Percentiles rank a stretch among this genome's conserved stretches.
phyloP scores from a whole-genome alignment of 495 filamentous ascomycete genomes.

The Xylaria longipes region DNA sequence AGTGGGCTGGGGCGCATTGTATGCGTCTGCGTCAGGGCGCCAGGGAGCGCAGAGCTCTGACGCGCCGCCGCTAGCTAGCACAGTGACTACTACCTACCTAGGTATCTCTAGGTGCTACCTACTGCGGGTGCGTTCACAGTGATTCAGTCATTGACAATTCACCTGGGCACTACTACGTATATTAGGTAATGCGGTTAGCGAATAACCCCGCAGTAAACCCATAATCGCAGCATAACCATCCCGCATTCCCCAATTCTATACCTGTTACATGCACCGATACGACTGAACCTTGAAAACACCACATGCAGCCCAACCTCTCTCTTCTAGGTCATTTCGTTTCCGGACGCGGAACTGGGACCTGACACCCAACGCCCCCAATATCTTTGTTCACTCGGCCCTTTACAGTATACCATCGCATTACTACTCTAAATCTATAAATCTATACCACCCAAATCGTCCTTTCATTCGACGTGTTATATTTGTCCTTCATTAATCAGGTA shows the following conservation, averaged over 20 bases:
- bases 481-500: not conserved
- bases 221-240: not conserved
- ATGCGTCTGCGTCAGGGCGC: slow-evolving; percentile 6
- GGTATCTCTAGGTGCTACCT: not conserved
- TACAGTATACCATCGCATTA: not conserved
- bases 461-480: not conserved
- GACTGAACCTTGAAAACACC: slow-evolving; percentile 1
- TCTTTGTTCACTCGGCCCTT: not conserved
- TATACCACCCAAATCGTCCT: not conserved
- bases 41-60: slow-evolving; percentile 9
- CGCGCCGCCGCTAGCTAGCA: slow-evolving; percentile 21
- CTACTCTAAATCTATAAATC: not conserved
- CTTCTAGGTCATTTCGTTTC: not conserved
- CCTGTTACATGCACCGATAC: slow-evolving; percentile 4
- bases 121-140: not conserved
- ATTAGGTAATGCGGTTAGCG: not conserved
- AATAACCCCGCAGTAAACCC: not conserved
- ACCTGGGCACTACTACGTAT: not conserved
- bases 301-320: not conserved
- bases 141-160: not conserved
- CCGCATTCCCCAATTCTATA: slow-evolving; percentile 3
- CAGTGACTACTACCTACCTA: not conserved
- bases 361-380: slow-evolving; percentile 14
- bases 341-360: not conserved
- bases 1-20: slow-evolving; percentile 14